Base-by-base conservation (phyloP, 441 rosid genomes). In the Jatropha podagrica region DNA sequence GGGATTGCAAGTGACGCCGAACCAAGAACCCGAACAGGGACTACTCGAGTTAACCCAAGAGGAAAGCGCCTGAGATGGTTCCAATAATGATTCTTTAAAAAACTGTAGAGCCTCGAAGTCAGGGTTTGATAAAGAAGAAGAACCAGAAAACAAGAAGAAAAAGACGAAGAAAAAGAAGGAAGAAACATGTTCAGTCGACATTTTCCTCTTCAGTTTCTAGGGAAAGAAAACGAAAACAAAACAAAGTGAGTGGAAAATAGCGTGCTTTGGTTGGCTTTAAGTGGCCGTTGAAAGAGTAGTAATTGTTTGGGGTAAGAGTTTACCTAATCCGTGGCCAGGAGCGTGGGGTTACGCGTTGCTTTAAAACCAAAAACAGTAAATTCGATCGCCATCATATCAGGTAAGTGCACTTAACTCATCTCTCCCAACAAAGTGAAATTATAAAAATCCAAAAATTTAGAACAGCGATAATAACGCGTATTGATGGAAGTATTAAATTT, bases 1-100 rank as follows among this genome's bases (percentile, higher is more conserved):
- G 14, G 81, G 77, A 52, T 74, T 26, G 74, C 89, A 86, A 41
- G 81, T 76, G 70, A 86, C 89, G 1, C 89, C 89, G 4, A 74
- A 54, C 89, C 87, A 86, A n/a, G 86, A 74, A 40, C 61, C 74
- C 37, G 12, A 26, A 27, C 85, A 83, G 0, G 86, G 84, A 41
- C 73, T 27, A 23, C 73, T 71, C 1, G 86, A 72, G 71, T 70
- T 77, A 49, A 62, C 46, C 87, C 87, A 86, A 42, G 78, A 73
- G 26, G 81, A 73, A 2, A 83, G 80, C 18, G 74, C 40, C 56
- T 41, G 37, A 6, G 77, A 20, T 26, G 81, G 41, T 61, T 20
- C 78, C 13, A 62, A 41, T 41, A 77, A 54, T 5, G 83, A 82
- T 7, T 76, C 41, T 40, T 83, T 83, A 80, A 86, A 86, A 54